phyloP scores from a whole-genome alignment of 1,139 yeast genomes.

The Pichia sp. region DNA sequence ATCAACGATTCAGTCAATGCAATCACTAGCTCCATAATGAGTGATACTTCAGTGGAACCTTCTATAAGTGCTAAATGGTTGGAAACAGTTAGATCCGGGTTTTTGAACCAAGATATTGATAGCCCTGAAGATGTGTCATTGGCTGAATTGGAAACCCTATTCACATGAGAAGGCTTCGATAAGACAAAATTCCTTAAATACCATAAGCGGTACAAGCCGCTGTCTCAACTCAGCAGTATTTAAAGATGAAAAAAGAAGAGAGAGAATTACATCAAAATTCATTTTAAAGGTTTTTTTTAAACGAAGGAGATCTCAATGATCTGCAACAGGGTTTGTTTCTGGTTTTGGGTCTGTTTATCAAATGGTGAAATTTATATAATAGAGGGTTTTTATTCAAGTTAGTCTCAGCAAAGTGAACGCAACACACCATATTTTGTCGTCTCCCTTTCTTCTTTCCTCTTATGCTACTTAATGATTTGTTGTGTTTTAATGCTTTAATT shows the following conservation, averaged over 20 bases:
- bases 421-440: slow-evolving; percentile 1
- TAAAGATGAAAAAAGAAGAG: neutral
- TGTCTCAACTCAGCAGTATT: neutral
- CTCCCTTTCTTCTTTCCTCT: slow-evolving; percentile 4
- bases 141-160: slow-evolving; percentile 68
- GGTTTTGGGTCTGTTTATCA: slow-evolving; percentile 13
- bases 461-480: slow-evolving; percentile 14
- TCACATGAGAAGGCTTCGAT: slow-evolving; percentile 33
- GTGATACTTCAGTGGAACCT: slow-evolving; percentile 34
- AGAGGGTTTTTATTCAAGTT: slow-evolving; percentile 3
- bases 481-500: slow-evolving; percentile 19
- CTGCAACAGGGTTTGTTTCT: slow-evolving; percentile 7
- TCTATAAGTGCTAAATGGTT: slow-evolving; percentile 58
- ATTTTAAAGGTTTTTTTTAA: neutral
- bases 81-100: slow-evolving; percentile 68
- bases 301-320: slow-evolving; percentile 1
- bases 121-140: slow-evolving; percentile 73
- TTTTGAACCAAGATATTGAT: slow-evolving; percentile 68
- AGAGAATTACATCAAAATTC: neutral
- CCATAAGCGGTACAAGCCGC: slow-evolving; percentile 3
- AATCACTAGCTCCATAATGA: slow-evolving; percentile 32
- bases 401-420: slow-evolving; percentile 1
- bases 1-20: slow-evolving; percentile 30
- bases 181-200: slow-evolving; percentile 9
- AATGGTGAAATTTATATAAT: slow-evolving; percentile 11